Percentiles rank a stretch among this genome's conserved stretches.
Evolutionary conservation across 768 basidiomycete species (phyloP).

Genomic region (Tricholoma sp.): DNA sequence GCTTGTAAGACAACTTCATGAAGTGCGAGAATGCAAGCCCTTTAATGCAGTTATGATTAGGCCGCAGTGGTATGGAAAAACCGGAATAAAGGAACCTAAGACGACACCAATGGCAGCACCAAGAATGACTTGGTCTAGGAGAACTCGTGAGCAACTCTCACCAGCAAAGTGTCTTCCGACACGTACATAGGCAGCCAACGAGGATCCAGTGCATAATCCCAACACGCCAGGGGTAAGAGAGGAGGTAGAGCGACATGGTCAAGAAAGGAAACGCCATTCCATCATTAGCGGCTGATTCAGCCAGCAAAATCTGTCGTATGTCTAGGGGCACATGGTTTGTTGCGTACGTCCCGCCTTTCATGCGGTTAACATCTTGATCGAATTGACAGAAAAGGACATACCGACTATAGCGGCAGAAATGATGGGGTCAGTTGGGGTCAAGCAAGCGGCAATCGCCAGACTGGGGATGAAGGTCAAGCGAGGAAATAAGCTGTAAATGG

Average conservation of each 20-base stretch:
- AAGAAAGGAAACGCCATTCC: conserved; percentile 95
- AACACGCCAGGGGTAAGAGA: conserved; percentile 53
- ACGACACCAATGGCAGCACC: conserved; percentile 67
- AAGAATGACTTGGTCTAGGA: conserved; percentile 74
- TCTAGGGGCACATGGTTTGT: conserved; percentile 64
- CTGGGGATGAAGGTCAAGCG: conserved; percentile 65
- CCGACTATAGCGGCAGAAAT: conserved; percentile 82
- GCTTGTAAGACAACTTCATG: conserved; percentile 63
- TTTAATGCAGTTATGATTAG: conserved; percentile 15
- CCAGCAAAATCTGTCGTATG: conserved; percentile 75
- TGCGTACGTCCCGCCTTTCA: conserved; percentile 65
- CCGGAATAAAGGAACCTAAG: not conserved
- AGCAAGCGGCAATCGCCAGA: conserved; percentile 82
- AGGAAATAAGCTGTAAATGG: conserved; percentile 75
- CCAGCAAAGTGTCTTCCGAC: not conserved
- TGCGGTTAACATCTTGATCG: not conserved
- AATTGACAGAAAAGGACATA: conserved; percentile 19
- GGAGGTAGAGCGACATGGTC: conserved; percentile 79
- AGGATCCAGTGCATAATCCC: conserved; percentile 85
- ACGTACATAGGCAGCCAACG: conserved; percentile 75
- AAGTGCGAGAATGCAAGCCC: conserved; percentile 66
- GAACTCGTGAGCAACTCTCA: not conserved
- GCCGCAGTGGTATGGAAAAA: too few relatives aligned
- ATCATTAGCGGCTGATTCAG: conserved; percentile 94
- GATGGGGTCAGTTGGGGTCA: conserved; percentile 94